Evolutionary conservation across 192 early-diverging fungal species (phyloP), one percentile per base, ranked within the genome.

Genomic region (Mortierella alpina): DNA sequence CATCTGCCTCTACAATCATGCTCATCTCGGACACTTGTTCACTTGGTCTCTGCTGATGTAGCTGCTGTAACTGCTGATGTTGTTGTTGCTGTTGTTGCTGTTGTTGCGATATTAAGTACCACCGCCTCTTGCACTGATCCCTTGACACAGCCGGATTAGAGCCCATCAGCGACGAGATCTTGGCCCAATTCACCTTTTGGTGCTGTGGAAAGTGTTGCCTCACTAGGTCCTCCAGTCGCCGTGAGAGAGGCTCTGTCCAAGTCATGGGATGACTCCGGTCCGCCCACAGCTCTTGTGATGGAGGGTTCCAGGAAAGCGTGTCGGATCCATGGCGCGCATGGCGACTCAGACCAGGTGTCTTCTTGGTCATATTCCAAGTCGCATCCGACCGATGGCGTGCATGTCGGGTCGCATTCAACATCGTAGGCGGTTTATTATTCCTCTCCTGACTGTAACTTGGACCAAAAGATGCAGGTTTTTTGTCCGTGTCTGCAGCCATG

Each of bases 61-160:
- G 31, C 31, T 31, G 31, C 31, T 31, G 31, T 3, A 31, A 31
- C 31, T 31, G 31, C 31, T 31, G 31, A 2, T 31, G 31, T 31
- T 31, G 31, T 31, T 31, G 31, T 31, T 31, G 31, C 3, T 31
- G 31, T 31, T 31, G 31, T 31, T 31, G 31, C 31, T 54, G 49
- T 14, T 59, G 23, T 7, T 75, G 73, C 13, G 66, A 68, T 7
- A 77, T 77, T 14, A 70, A 18, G 44, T 70, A 77, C 74, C 74
- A 77, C 10, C 74, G 52, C n/a, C 67, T 59, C 46, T 77, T 68
- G 40, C 74, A 77, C n/a, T 77, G 74, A n/a, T 77, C 74, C 56
- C 55, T 69, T 8, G 74, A 61, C 14, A 70, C 55, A 7, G 42
- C 47, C 1, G 74, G 66, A 39, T 66, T 70, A 15, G 5, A 55